These are phyloP conservation scores for Boletus mariae DNA, from an alignment of 1,284 basidiomycete genomes.

Conservation along the genomic window DNA sequence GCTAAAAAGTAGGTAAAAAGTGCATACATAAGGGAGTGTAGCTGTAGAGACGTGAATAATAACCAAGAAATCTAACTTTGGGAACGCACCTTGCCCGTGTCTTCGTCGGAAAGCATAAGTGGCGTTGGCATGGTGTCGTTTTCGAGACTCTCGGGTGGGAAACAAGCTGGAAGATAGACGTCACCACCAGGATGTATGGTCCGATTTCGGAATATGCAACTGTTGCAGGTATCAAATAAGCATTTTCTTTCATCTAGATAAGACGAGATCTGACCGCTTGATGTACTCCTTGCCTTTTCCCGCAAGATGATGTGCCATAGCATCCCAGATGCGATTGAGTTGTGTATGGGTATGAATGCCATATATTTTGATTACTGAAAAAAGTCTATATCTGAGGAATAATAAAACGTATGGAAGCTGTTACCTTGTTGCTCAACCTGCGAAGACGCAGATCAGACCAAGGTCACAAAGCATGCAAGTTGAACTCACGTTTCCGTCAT, in stretches of 20 bases:
- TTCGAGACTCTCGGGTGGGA: constrained; percentile 32
- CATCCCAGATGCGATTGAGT: constrained; percentile 56
- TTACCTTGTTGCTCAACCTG: constrained; percentile 57
- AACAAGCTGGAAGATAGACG: constrained; percentile 42
- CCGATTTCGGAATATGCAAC: constrained; percentile 44
- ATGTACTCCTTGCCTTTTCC: constrained; percentile 54
- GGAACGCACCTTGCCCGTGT: constrained; percentile 22
- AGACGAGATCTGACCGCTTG: constrained; percentile 34
- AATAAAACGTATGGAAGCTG: neutral
- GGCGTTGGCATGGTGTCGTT: neutral
- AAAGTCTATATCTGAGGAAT: neutral
- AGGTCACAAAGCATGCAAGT: neutral
- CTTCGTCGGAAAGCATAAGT: constrained; percentile 19
- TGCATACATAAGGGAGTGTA: constrained; percentile 57
- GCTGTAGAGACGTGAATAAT: constrained; percentile 30
- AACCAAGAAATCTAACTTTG: neutral
- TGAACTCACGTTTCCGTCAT: constrained; percentile 44
- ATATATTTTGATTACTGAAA: constrained; percentile 56
- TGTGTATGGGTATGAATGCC: constrained; percentile 63
- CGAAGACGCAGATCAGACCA: neutral
- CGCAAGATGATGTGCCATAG: constrained; percentile 48
- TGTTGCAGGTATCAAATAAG: constrained; percentile 18
- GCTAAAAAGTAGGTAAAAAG: neutral
- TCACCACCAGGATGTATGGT: constrained; percentile 39
- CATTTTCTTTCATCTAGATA: neutral